Conservation (phyloP, 163 green algal species). For the Trebouxiophyceae sp. region DNA sequence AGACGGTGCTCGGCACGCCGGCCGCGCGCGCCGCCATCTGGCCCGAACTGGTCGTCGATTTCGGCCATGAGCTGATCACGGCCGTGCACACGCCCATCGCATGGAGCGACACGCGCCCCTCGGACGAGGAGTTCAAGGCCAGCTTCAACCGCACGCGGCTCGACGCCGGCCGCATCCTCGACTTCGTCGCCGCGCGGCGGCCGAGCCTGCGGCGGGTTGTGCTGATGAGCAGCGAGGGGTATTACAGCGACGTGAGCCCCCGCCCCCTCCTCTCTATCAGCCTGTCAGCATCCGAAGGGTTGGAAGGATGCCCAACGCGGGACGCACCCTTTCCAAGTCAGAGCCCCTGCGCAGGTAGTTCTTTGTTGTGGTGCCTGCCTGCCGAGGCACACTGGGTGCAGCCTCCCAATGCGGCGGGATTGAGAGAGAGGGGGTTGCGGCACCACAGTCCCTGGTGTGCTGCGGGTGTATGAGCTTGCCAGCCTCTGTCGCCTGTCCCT, state of each 20-base stretch:
- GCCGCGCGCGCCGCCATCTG: conserved; percentile 28
- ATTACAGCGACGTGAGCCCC: no score
- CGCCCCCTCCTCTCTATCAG: neutral
- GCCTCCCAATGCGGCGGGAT: no score
- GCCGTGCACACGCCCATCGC: conserved; percentile 48
- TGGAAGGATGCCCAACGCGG: no score
- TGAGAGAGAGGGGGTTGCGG: no score
- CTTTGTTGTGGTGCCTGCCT: no score
- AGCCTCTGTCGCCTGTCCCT: no score
- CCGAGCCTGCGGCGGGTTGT: conserved; percentile 22
- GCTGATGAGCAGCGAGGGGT: conserved; percentile 43
- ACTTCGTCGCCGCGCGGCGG: conserved; percentile 33
- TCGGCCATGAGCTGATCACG: conserved; percentile 60
- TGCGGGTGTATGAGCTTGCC: no score
- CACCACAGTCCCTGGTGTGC: no score
- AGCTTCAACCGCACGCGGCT: conserved; percentile 18
- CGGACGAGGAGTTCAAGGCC: conserved; percentile 33
- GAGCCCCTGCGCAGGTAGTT: no score
- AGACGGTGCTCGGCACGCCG: conserved; percentile 24
- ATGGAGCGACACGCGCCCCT: conserved; percentile 41
- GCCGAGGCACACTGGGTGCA: no score
- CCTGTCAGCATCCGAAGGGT: no score
- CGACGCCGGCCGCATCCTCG: conserved; percentile 26
- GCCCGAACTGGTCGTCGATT: conserved; percentile 36
- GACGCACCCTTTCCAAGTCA: no score